These are phyloP conservation scores for Magnusiomyces fungicola DNA, from an alignment of 1,139 yeast species.

Conservation along the genomic window DNA sequence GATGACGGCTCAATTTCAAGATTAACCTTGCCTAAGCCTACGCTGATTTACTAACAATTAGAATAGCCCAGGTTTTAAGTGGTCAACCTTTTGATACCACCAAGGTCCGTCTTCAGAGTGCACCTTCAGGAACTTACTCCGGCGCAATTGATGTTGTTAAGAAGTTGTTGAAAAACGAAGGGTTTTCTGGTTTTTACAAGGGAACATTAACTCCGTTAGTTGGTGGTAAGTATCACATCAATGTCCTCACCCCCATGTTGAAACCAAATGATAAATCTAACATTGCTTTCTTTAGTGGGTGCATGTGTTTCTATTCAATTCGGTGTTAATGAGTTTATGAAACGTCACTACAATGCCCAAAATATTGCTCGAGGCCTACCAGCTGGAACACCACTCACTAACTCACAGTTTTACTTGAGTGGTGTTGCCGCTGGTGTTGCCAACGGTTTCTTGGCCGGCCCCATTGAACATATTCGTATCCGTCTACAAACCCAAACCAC, in stretches of 20 bases:
- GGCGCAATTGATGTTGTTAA: slow-evolving; percentile 74
- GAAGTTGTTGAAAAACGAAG: slow-evolving; percentile 65
- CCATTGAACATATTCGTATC: slow-evolving; percentile 90
- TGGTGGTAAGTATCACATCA: slow-evolving; percentile 40
- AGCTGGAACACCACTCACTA: slow-evolving; percentile 33
- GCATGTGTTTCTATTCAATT: slow-evolving; percentile 84
- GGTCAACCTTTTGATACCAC: slow-evolving; percentile 97
- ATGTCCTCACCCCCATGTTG: background rate
- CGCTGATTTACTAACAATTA: no score
- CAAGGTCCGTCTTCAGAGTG: slow-evolving; percentile 83
- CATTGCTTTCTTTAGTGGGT: slow-evolving; percentile 45
- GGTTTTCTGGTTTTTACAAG: slow-evolving; percentile 74
- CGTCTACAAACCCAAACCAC: slow-evolving; percentile 77
- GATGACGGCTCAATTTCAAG: no score
- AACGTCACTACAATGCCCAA: slow-evolving; percentile 52
- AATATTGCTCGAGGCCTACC: slow-evolving; percentile 35
- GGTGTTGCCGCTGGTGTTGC: slow-evolving; percentile 90
- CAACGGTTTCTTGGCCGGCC: slow-evolving; percentile 79
- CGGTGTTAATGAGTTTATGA: slow-evolving; percentile 92
- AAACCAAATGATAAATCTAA: no score
- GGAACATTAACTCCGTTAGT: slow-evolving; percentile 82
- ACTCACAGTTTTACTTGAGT: slow-evolving; percentile 61
- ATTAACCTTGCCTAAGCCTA: no score
- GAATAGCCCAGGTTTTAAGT: slow-evolving; percentile 79
- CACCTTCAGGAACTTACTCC: slow-evolving; percentile 65